Evolutionary conservation across 2,329 filamentous ascomycete species (phyloP).

Genomic region (Colletotrichum magnum): DNA sequence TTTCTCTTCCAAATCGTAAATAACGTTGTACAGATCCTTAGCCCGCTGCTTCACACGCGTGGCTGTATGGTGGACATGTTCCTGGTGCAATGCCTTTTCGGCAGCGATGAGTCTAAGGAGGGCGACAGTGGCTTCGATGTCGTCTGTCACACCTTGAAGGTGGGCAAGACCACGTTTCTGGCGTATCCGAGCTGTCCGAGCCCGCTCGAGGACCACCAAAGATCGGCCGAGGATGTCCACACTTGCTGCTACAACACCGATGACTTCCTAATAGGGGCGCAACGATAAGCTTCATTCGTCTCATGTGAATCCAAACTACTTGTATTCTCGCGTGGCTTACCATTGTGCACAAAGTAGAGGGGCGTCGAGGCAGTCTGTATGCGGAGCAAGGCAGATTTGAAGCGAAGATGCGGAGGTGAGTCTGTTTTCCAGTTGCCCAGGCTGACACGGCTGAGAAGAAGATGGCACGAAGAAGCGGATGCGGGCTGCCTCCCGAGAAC

Average conservation of each 20-base stretch:
- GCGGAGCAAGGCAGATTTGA: too few species aligned
- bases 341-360: neutral
- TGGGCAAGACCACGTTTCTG: conserved; percentile 1
- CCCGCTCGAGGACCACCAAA: neutral
- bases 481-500: too few species aligned
- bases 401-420: too few species aligned
- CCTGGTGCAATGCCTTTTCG: neutral
- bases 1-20: neutral
- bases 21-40: neutral
- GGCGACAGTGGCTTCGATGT: neutral
- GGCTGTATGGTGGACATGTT: neutral
- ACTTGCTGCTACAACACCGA: neutral
- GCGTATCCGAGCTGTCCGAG: conserved; percentile 1
- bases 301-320: neutral
- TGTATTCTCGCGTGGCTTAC: neutral
- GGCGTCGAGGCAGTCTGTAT: neutral
- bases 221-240: conserved; percentile 1
- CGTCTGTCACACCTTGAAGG: neutral
- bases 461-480: too few species aligned
- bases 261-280: neutral
- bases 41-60: neutral
- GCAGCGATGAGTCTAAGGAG: neutral
- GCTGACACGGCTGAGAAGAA: too few species aligned
- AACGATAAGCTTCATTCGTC: neutral
- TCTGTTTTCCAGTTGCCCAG: too few species aligned